Evolutionary conservation across 2,329 filamentous ascomycete genomes (phyloP).

Genomic region (Diaporthe batatas): DNA sequence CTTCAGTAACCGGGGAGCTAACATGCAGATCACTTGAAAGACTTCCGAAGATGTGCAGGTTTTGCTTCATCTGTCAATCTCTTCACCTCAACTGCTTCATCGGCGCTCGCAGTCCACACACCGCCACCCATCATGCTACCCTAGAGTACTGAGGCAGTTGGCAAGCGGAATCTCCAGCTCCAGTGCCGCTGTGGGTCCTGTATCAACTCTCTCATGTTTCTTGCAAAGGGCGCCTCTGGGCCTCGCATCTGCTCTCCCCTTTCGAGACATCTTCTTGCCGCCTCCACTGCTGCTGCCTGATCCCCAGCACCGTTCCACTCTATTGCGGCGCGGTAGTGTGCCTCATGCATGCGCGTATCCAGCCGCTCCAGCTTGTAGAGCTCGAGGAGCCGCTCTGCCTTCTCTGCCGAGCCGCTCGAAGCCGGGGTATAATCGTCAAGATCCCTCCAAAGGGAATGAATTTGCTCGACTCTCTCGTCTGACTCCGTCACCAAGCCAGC

Average conservation of each 20-base stretch:
- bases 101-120: neutral
- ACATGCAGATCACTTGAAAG: neutral
- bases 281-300: neutral
- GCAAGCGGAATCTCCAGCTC: slow-evolving; percentile 20
- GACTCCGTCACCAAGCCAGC: neutral
- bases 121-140: neutral
- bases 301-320: slow-evolving; percentile 26
- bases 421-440: slow-evolving; percentile 32
- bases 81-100: no score
- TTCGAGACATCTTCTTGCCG: slow-evolving; percentile 6
- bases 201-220: slow-evolving; percentile 27
- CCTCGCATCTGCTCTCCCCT: slow-evolving; percentile 31
- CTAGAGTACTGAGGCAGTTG: rapidly evolving
- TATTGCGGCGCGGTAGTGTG: slow-evolving; percentile 30
- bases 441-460: slow-evolving; percentile 27
- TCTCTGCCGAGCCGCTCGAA: neutral
- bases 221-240: slow-evolving; percentile 15
- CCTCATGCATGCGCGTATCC: slow-evolving; percentile 33
- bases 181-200: slow-evolving; percentile 23
- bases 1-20: no score
- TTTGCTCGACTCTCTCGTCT: slow-evolving; percentile 22
- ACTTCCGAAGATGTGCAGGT: no score
- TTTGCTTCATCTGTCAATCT: neutral
- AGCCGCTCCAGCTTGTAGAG: slow-evolving; percentile 29
- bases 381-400: slow-evolving; percentile 19